phyloP scores from a whole-genome alignment of 257 asterid species.

The Petrea volubilis region DNA sequence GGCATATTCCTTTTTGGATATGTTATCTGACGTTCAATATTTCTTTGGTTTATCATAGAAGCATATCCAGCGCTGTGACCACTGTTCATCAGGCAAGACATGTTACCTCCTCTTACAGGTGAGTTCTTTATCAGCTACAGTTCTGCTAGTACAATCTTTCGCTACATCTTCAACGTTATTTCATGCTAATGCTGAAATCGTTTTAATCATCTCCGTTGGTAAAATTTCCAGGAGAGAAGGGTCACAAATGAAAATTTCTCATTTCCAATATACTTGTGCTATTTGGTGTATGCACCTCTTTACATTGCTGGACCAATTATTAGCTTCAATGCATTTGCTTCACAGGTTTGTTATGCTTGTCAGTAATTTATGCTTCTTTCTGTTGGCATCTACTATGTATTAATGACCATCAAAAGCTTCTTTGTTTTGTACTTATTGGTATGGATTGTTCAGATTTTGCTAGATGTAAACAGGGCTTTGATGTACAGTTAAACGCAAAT shows the following conservation, averaged over 20 bases:
- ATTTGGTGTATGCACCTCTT: slow-evolving; percentile 91
- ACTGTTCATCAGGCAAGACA: slow-evolving; percentile 77
- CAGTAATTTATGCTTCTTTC: not conserved
- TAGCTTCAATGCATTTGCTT: slow-evolving; percentile 94
- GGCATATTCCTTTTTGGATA: slow-evolving; percentile 4
- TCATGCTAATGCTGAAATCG: not conserved
- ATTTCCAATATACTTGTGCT: slow-evolving; percentile 74
- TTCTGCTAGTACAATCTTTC: slow-evolving; percentile 12
- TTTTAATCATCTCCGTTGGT: slow-evolving; percentile 17
- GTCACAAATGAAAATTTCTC: slow-evolving; percentile 64
- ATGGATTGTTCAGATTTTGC: not conserved
- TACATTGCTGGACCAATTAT: slow-evolving; percentile 97
- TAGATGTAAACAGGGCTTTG: not conserved
- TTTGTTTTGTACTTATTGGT: not conserved
- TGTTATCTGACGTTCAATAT: slow-evolving; percentile 14
- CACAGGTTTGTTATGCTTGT: slow-evolving; percentile 72
- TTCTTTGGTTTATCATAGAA: slow-evolving; percentile 50
- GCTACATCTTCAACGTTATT: slow-evolving; percentile 6
- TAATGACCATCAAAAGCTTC: not conserved
- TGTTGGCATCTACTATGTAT: not conserved
- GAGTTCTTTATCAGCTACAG: slow-evolving; percentile 26
- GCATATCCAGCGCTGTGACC: slow-evolving; percentile 73
- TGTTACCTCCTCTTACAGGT: slow-evolving; percentile 94
- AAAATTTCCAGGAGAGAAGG: slow-evolving; percentile 70
- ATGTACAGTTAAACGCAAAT: not conserved